A percentile compares a stretch with the other conserved stretches of the same genome.
These are phyloP conservation scores for Candida khao-thaluensis DNA, from an alignment of 805 yeast species.

Conservation along the genomic window DNA sequence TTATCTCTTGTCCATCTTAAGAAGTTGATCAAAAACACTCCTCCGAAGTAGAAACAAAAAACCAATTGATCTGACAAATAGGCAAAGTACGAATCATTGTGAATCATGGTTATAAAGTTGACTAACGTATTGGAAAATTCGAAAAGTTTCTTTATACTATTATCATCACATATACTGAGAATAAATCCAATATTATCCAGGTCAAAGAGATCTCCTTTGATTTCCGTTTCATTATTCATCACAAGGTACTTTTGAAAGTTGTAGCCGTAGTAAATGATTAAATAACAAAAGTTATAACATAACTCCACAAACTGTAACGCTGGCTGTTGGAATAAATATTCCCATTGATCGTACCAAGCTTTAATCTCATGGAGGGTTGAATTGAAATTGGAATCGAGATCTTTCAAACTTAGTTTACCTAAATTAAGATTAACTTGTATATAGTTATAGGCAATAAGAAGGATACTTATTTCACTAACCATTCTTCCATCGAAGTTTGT, in stretches of 20 bases:
- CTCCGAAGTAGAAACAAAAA: conserved; percentile 47
- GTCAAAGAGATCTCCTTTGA: conserved; percentile 15
- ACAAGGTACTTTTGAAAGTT: conserved; percentile 22
- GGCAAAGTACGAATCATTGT: conserved; percentile 58
- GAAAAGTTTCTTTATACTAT: conserved; percentile 33
- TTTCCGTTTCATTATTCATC: conserved; percentile 8
- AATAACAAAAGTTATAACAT: conserved; percentile 60
- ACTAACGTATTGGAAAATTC: conserved; percentile 44
- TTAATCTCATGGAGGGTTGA: conserved; percentile 49
- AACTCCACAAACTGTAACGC: conserved; percentile 72
- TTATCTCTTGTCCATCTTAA: conserved; percentile 13
- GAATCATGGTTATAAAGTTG: conserved; percentile 38
- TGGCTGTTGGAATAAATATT: conserved; percentile 64
- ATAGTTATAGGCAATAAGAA: conserved; percentile 56
- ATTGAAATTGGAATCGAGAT: conserved; percentile 26
- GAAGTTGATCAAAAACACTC: conserved; percentile 34
- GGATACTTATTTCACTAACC: conserved; percentile 70
- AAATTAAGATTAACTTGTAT: conserved; percentile 40
- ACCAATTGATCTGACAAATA: conserved; percentile 72
- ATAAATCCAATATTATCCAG: conserved; percentile 23
- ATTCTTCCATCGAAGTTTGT: conserved; percentile 82
- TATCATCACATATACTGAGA: conserved; percentile 24
- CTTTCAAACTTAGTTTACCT: conserved; percentile 12
- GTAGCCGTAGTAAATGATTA: conserved; percentile 48
- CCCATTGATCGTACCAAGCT: conserved; percentile 70